Evolutionary conservation across 495 filamentous ascomycete genomes (phyloP).

Genomic region (Hapsidospora chrysogenum): DNA sequence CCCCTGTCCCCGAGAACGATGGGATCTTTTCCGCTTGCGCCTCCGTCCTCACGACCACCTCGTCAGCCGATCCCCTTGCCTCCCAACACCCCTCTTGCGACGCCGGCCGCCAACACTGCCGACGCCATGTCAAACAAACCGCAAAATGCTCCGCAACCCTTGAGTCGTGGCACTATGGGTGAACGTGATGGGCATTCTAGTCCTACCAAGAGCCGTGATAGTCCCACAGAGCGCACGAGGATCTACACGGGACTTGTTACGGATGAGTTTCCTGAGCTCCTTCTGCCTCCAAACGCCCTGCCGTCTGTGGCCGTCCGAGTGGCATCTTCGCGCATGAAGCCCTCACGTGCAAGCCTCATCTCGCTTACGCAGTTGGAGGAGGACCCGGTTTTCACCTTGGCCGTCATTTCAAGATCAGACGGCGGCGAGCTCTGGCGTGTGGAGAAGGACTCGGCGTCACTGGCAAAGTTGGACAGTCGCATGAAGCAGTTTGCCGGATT

Average conservation of each 20-base stretch:
- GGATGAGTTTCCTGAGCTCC: constrained; percentile 66
- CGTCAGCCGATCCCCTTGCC: constrained; percentile 50
- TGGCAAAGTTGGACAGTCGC: constrained; percentile 67
- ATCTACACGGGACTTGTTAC: constrained; percentile 50
- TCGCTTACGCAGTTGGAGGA: constrained; percentile 56
- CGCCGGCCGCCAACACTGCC: constrained; percentile 23
- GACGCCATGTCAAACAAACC: too few species aligned
- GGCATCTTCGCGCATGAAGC: constrained; percentile 76
- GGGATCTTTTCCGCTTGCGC: constrained; percentile 35
- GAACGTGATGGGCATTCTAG: too few species aligned
- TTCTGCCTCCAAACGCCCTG: constrained; percentile 83
- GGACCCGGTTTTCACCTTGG: constrained; percentile 87
- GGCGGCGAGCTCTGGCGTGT: constrained; percentile 79
- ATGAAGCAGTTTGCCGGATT: constrained; percentile 55
- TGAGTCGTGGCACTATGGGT: too few species aligned
- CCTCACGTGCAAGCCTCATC: constrained; percentile 70
- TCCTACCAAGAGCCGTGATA: constrained; percentile 14
- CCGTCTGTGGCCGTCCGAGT: constrained; percentile 72
- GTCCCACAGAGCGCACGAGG: constrained; percentile 17
- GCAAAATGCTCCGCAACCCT: too few species aligned
- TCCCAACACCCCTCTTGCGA: constrained; percentile 42
- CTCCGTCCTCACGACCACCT: constrained; percentile 56
- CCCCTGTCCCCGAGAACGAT: constrained; percentile 45
- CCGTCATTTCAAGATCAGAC: constrained; percentile 61
- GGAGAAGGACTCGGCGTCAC: constrained; percentile 72